Evolutionary conservation across 148 eudicot genomes (phyloP), one percentile per base, ranked within the genome.

Genomic region (Tetragonia tetragonoides): DNA sequence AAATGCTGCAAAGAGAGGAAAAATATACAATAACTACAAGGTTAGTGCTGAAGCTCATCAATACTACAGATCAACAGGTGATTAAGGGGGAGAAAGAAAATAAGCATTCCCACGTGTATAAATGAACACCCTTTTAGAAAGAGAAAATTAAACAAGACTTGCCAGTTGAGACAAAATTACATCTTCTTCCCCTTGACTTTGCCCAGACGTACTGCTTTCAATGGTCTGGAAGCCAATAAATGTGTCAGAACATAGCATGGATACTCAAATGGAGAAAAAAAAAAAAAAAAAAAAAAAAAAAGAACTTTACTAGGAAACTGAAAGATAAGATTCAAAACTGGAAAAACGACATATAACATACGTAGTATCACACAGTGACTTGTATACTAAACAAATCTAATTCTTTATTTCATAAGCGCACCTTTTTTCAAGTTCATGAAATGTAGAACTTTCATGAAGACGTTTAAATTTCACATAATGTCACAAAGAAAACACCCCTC

Each of bases 161-260:
- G 80, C 93, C 90, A 90, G 74, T 78, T 90, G 93, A 42, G 93
- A 90, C 68, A 90, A 70, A 47, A 83, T 77, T 66, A 88, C 91
- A 41, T 87, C 90, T 71, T 90, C 93, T 76, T 86, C 86, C 78
- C 86, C 87, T 82, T 83, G 88, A 70, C 41, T 71, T 63, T 78
- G 81, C 63, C 86, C 91, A 75, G 76, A 63, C 38, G 87, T 75
- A 81, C 91, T 90, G 89, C 93, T 90, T 84, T 90, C 93, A 78
- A 90, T 85, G 71, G 87, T 87, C 93, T 90, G 90, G 34, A 76
- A 79, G 64, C 54, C 68, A 62, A 69, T 57, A 15, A 57, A 60
- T 67, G 47, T 63, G 15, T 76, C 67, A 72, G 23, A 47, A 10
- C 73, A 70, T 37, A 47, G 47, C 21, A 8, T 11, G 15, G 20